phyloP scores from a whole-genome alignment of 2,329 filamentous ascomycete genomes.

The Cladophialophora psammophila region DNA sequence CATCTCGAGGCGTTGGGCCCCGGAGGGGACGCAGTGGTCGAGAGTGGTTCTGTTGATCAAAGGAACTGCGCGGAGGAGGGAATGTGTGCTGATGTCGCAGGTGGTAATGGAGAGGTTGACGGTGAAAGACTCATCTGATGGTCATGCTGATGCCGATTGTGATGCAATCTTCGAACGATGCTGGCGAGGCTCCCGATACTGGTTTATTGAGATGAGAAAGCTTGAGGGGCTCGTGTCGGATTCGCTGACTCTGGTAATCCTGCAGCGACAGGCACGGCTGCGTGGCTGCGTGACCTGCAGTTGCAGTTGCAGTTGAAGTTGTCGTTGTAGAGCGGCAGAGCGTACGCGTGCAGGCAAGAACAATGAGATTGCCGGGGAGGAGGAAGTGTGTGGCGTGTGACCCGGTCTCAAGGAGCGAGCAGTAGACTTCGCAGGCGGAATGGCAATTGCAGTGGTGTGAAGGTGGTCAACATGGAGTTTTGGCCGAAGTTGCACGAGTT shows the following conservation, averaged over 20 bases:
- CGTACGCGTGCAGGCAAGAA: slow-evolving; percentile 2
- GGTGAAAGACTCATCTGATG: slow-evolving; percentile 31
- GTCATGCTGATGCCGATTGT: slow-evolving; percentile 26
- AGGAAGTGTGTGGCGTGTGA: slow-evolving; percentile 17
- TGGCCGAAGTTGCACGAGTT: slow-evolving; percentile 1
- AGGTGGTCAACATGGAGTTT: slow-evolving; percentile 9
- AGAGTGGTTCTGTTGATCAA: slow-evolving; percentile 22
- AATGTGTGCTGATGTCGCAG: slow-evolving; percentile 17
- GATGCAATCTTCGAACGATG: slow-evolving; percentile 28
- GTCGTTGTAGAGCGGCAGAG: neutral
- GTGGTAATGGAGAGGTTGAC: slow-evolving; percentile 12
- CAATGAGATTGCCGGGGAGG: neutral
- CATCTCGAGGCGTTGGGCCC: slow-evolving; percentile 38
- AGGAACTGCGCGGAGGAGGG: slow-evolving; percentile 9
- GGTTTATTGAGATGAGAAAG: slow-evolving; percentile 18
- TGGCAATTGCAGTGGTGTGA: slow-evolving; percentile 5
- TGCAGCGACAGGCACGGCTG: slow-evolving; percentile 16
- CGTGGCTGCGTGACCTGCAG: neutral
- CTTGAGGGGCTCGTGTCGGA: neutral
- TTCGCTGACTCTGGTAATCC: slow-evolving; percentile 1
- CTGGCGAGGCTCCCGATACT: slow-evolving; percentile 19
- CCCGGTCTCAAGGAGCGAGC: neutral
- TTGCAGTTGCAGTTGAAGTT: neutral
- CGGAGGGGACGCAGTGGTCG: slow-evolving; percentile 31
- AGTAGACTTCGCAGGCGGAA: neutral